Conservation (phyloP, 331 rosid species). For the Malus hybrid region DNA sequence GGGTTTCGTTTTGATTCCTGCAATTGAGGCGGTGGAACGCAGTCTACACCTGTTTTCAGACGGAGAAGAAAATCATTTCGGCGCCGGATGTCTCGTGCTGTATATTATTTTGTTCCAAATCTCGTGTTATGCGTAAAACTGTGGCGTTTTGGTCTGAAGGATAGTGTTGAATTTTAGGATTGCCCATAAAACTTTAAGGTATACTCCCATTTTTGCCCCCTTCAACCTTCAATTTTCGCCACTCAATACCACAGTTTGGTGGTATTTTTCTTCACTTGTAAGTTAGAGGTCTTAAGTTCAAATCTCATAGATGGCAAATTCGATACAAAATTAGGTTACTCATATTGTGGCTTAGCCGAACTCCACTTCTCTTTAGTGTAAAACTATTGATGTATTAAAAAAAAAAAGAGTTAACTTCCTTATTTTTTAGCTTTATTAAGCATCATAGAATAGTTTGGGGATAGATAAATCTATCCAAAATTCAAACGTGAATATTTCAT, state of each 20-base stretch:
- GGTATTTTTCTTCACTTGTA: fast-evolving
- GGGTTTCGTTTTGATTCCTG: neutral
- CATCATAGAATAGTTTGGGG: no score
- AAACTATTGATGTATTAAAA: no score
- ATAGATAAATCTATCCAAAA: no score
- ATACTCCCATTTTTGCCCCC: neutral
- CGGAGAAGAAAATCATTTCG: neutral
- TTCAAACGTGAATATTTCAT: no score
- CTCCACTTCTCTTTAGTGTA: fast-evolving
- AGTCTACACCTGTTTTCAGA: neutral
- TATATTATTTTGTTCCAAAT: no score
- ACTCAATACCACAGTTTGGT: fast-evolving
- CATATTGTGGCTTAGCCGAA: no score
- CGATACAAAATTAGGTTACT: no score
- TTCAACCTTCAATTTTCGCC: no score
- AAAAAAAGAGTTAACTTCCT: no score
- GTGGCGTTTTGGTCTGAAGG: neutral
- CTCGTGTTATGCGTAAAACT: neutral
- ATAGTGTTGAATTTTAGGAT: no score
- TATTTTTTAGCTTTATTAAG: no score
- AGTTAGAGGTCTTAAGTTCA: fast-evolving
- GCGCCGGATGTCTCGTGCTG: neutral
- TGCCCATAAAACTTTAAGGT: neutral
- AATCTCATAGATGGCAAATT: fast-evolving
- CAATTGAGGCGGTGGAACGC: neutral